phyloP scores from a whole-genome alignment of 305 asterid genomes.

The Fraxinus albicans region DNA sequence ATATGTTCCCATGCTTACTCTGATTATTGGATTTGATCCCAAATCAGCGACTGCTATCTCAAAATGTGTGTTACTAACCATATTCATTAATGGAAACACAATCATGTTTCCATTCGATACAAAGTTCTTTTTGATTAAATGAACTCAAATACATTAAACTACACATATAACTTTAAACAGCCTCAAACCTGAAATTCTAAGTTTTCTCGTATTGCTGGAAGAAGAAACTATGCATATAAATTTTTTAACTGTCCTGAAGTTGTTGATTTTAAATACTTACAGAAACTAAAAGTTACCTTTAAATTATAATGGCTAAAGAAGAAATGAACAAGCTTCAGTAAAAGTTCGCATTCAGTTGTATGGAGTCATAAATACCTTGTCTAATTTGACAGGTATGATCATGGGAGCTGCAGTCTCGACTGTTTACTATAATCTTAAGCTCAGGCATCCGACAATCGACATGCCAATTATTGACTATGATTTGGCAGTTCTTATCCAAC shows the following conservation, averaged over 20 bases:
- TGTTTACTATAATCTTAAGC: conserved; percentile 85
- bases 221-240: neutral
- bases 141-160: neutral
- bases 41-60: conserved; percentile 95
- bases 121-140: conserved; percentile 3
- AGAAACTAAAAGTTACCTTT: neutral
- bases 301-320: neutral
- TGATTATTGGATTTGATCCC: conserved; percentile 83
- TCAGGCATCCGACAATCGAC: conserved; percentile 86
- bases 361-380: conserved; percentile 12
- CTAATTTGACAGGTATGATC: conserved; percentile 76
- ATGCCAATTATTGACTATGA: conserved; percentile 94
- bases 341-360: conserved; percentile 6
- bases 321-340: neutral
- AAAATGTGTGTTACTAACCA: conserved; percentile 61
- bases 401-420: conserved; percentile 95
- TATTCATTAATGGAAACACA: neutral
- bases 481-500: conserved; percentile 96
- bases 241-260: neutral
- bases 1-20: conserved; percentile 90
- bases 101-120: conserved; percentile 1
- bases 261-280: neutral
- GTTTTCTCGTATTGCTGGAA: neutral
- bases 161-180: neutral
- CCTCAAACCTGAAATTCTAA: neutral